Base-by-base conservation (phyloP, 805 yeast species). In the Candida jianshihensis region DNA sequence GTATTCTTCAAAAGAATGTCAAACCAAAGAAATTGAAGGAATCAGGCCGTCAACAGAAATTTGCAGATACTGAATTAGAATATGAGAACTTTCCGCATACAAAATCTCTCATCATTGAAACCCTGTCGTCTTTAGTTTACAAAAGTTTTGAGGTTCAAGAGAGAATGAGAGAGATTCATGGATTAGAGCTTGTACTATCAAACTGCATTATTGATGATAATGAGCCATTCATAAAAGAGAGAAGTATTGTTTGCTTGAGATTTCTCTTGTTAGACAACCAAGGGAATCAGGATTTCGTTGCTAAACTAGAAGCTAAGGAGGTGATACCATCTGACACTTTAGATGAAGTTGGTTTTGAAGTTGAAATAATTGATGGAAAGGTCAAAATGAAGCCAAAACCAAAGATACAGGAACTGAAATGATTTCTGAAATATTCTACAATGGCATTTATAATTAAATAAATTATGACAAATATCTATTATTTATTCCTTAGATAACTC, bases 181-280 rank as follows among this genome's bases (percentile, higher is more conserved):
- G 87, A 0, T 56, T 90, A 12, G 85, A 78, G 36, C 58, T 85
- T 15, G 68, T 89, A 0, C 62, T 90, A 18, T 81, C 89, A 7
- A 81, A 80, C 43, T 89, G 97, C 61, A 74, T 82, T 27, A 78
- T 92, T 35, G 97, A 90, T 56, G 80, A 78, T 31, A 77, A 84
- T 53, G 94, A 92, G 55, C 97, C 97, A 0, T 90, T 71, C 40
- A 80, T 84, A 38, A 81, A 86, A 45, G 98, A 90, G 52, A 64
- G 90, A 41, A 72, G 95, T 2, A 83, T 92, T 24, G 60, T 90
- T 6, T 86, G 96, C 51, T 54, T 92, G 20, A 74, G 80, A 49
- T 79, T 78, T 41, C 58, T 88, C 22, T 59, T 90, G 13, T 71
- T 73, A 18, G 66, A 71, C 9, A 92, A 92, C 48, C 50, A 46